Evolutionary conservation across 495 filamentous ascomycete species (phyloP).

Genomic region (Lophiostoma macrostomum): DNA sequence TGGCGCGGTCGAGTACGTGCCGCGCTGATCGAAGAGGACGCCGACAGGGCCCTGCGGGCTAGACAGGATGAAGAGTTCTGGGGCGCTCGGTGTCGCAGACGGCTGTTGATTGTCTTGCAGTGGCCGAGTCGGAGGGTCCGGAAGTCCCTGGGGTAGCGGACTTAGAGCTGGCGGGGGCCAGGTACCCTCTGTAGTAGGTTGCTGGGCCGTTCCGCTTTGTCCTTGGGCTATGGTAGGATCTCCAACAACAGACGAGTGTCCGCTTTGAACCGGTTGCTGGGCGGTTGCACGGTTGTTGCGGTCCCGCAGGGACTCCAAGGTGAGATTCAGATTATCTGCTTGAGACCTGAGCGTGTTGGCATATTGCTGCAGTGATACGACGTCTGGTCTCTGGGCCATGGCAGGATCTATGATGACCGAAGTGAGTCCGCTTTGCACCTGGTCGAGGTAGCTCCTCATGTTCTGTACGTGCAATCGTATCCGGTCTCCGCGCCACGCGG

Average conservation of each 20-base stretch:
- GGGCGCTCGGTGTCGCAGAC: background rate
- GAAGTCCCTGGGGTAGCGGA: too few relatives aligned
- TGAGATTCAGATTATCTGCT: constrained; percentile 9
- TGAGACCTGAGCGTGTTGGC: constrained; percentile 10
- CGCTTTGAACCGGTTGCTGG: too few relatives aligned
- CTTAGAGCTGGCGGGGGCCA: too few relatives aligned
- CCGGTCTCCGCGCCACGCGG: constrained; percentile 15
- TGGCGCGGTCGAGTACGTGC: constrained; percentile 29
- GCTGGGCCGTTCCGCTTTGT: too few relatives aligned
- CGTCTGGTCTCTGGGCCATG: constrained; percentile 17
- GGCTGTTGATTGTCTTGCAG: background rate
- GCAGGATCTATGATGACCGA: constrained; percentile 19
- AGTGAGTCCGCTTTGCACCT: constrained; percentile 17
- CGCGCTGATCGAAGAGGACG: constrained; percentile 29
- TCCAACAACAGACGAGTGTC: too few relatives aligned
- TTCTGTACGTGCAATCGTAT: constrained; percentile 15
- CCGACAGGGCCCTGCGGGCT: constrained; percentile 31
- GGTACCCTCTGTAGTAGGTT: too few relatives aligned
- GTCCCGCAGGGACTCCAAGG: constrained; percentile 8
- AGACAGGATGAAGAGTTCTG: constrained; percentile 31
- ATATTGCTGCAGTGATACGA: constrained; percentile 16
- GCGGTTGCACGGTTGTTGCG: background rate
- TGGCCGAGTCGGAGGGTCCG: background rate
- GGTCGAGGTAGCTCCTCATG: constrained; percentile 12
- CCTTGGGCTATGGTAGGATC: too few relatives aligned